Base-by-base conservation (phyloP, 202 grass and related monocot genomes). In the Sporobolus alterniflorus region DNA sequence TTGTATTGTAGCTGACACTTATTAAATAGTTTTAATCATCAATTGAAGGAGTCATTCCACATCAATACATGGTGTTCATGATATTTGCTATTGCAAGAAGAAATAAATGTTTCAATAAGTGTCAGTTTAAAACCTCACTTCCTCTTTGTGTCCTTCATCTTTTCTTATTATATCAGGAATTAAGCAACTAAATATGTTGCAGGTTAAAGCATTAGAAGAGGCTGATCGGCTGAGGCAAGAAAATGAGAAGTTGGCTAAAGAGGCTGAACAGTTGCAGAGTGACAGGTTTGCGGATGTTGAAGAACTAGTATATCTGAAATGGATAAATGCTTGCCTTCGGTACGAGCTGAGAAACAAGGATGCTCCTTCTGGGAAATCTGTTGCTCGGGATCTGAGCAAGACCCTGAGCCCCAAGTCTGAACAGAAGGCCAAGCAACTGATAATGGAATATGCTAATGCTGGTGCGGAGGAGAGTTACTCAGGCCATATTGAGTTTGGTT, bases 271-370 rank as follows among this genome's bases (percentile, higher is more conserved):
- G 31, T 83, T 94, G 47, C 86, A 87, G 88, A 73, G 63, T 31
- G 87, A 91, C 66, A 83, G 91, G 49, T 99, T 94, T 89, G 75
- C 91, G 25, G 93, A 99, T 88, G 93, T 94, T 17, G 96, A 96
- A 85, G 93, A 99, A 65, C 78, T 99, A 85, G 96, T 99, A 34
- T 99, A 99, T 80, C 89, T 99, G 11, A 99, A 90, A 94, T 99
- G 96, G 96, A 88, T 96, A 52, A 99, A 96, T 83, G 96, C 93
- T 83, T 99, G 96, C 84, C 85, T 96, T n/a, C 86, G 96, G 57
- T 92, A 94, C 29, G 96, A 99, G 74, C 62, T 99, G 73, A 95
- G 93, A 85, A 92, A 92, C 71, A 86, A 99, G 77, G 84, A 81
- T 8, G 54, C 87, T 71, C 57, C 83, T 64, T 77, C 69, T 13